Conservation (phyloP, 441 rosid genomes). For the Erodium chrysanthum region DNA sequence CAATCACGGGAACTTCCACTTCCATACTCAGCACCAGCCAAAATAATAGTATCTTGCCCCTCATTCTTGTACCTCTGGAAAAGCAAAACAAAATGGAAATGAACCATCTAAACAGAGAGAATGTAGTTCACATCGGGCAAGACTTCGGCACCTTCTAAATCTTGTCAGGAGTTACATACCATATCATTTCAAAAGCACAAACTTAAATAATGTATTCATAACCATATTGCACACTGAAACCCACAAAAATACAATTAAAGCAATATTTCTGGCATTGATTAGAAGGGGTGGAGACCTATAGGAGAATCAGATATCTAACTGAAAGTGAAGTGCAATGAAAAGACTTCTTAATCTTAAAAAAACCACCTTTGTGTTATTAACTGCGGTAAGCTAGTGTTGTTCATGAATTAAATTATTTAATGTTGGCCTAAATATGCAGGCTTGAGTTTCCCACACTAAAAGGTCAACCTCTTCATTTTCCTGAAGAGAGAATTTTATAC, state of each 20-base stretch:
- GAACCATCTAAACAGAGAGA: neutral
- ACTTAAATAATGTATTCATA: neutral
- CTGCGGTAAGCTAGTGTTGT: neutral
- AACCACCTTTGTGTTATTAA: neutral
- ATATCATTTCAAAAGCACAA: neutral
- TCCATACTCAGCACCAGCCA: constrained; percentile 92
- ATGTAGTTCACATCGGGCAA: neutral
- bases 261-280: neutral
- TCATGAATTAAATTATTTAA: neutral
- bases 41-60: constrained; percentile 55
- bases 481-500: too few species aligned
- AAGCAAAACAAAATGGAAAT: neutral
- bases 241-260: neutral
- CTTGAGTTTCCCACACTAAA: neutral
- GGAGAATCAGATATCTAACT: neutral
- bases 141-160: neutral
- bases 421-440: neutral
- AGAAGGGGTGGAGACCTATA: neutral
- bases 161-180: too few species aligned
- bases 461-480: neutral
- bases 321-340: neutral
- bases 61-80: constrained; percentile 44
- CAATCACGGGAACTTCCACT: constrained; percentile 96
- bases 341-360: neutral
- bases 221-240: neutral